Evolutionary conservation across 352 stramenopile genomes (phyloP), one percentile per base, ranked within the genome.

Genomic region (Phytophthora hybrid): DNA sequence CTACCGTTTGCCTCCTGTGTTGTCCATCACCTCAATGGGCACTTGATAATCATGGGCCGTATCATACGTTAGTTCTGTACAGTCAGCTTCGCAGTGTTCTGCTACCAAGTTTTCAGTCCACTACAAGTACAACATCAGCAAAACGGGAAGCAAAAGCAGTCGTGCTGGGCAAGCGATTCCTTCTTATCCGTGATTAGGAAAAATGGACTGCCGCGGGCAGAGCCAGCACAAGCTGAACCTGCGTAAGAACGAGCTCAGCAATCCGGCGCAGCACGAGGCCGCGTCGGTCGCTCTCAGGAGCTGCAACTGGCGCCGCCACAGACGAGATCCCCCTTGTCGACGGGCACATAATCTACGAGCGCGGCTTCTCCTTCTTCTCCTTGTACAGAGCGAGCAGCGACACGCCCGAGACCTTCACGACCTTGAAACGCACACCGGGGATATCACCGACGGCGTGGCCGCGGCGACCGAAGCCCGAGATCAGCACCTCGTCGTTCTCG

Each of bases 301-400:
- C 26, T 73, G 62, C 53, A 49, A 23, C 54, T 34, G 57, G 23
- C 18, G 47, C 70, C n/a, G 52, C 31, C 34, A 66, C 63, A 19
- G 31, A 19, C 58, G 39, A 72, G 59, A 66, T 76, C 59, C 71
- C 31, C 51, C 54, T 29, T 44, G 47, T 68, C 54, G 16, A 66
- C 54, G 34, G 39, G 53, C 59, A 62, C 69, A 81, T 79, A 78
- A 85, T 93, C 94, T 98, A 98, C 76, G 94, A 98, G 94, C 98
- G 95, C 74, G 98, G 98, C 94, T 99, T 99, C 85, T 99, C 98
- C 97, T 99, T 99, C 97, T 99, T 99, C 85, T 99, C 92, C 95
- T 99, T 99, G 96, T 99, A 99, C 74, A 99, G 95, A 77, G 98
- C 98, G 76, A 99, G 97, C 71, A 99, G 95, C 64, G 93, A 98